Conservation (phyloP, 768 basidiomycete species). For the Agrocybe chaxingu region DNA sequence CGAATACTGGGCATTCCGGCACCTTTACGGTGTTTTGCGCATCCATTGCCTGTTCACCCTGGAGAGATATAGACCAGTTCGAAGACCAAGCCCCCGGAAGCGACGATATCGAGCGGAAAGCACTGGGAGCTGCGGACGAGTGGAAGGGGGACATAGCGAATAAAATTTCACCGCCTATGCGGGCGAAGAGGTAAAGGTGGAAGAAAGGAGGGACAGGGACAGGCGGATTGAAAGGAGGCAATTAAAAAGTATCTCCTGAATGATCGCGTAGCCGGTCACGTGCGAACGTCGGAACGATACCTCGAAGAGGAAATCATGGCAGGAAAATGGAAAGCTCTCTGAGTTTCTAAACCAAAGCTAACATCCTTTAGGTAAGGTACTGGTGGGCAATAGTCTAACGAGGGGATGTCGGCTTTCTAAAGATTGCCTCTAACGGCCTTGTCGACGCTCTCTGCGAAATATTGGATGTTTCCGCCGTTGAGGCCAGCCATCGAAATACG, state of each 20-base stretch:
- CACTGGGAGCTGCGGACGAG: background rate
- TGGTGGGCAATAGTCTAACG: background rate
- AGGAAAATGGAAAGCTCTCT: background rate
- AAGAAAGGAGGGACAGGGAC: background rate
- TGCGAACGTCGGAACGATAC: background rate
- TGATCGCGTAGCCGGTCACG: conserved; percentile 9
- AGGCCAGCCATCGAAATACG: conserved; percentile 94
- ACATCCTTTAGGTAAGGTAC: conserved; percentile 13
- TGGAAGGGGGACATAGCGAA: background rate
- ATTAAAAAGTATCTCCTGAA: background rate
- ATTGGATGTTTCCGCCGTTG: conserved; percentile 79
- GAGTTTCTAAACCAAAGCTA: conserved; percentile 5
- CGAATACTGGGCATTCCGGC: background rate
- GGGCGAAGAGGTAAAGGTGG: background rate
- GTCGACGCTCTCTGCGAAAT: conserved; percentile 87
- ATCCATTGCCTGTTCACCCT: background rate
- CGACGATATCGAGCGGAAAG: conserved; percentile 1
- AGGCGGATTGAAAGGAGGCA: background rate
- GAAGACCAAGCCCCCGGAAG: conserved; percentile 21
- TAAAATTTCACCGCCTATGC: background rate
- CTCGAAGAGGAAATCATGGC: background rate
- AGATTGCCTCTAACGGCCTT: conserved; percentile 77
- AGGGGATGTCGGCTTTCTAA: conserved; percentile 31
- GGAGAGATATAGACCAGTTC: conserved; percentile 10
- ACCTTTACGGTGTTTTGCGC: conserved; percentile 6